Conservation (phyloP, 2,329 filamentous ascomycete genomes). For the Raffaelea arxii region DNA sequence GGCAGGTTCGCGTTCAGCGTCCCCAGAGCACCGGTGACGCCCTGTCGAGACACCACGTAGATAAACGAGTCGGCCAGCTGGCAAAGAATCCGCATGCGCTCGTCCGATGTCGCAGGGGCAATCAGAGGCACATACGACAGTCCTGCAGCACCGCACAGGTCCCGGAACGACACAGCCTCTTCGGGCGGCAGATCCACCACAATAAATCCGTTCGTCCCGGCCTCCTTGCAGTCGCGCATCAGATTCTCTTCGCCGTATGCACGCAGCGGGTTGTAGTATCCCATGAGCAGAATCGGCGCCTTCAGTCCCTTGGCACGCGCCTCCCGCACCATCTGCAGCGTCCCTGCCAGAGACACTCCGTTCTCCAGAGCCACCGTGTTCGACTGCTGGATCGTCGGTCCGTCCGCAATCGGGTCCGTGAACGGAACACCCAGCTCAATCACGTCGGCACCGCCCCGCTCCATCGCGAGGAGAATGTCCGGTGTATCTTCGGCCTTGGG, state of each 20-base stretch:
- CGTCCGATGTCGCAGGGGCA: conserved; percentile 83
- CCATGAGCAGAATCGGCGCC: conserved; percentile 87
- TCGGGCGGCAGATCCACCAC: conserved; percentile 92
- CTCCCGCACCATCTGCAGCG: conserved; percentile 74
- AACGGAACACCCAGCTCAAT: conserved; percentile 96
- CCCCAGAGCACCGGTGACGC: conserved; percentile 85
- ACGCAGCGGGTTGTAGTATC: conserved; percentile 95
- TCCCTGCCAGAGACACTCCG: conserved; percentile 72
- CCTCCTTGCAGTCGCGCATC: conserved; percentile 71
- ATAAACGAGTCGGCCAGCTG: conserved; percentile 97
- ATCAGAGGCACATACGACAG: conserved; percentile 97
- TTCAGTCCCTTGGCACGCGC: conserved; percentile 69
- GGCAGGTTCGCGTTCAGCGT: conserved; percentile 74
- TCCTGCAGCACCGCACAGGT: conserved; percentile 67
- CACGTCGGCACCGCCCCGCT: conserved; percentile 87
- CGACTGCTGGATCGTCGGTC: conserved; percentile 89
- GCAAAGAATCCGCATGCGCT: conserved; percentile 91
- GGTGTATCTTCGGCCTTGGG: conserved; percentile 75
- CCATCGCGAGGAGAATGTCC: conserved; percentile 77
- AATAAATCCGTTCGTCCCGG: conserved; percentile 92
- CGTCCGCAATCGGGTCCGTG: conserved; percentile 96
- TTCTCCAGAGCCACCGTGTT: conserved; percentile 87
- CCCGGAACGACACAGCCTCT: conserved; percentile 87
- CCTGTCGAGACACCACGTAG: conserved; percentile 96
- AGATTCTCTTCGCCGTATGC: conserved; percentile 90